Evolutionary conservation across 2,329 filamentous ascomycete genomes (phyloP).

Genomic region (Phialophora tarda): DNA sequence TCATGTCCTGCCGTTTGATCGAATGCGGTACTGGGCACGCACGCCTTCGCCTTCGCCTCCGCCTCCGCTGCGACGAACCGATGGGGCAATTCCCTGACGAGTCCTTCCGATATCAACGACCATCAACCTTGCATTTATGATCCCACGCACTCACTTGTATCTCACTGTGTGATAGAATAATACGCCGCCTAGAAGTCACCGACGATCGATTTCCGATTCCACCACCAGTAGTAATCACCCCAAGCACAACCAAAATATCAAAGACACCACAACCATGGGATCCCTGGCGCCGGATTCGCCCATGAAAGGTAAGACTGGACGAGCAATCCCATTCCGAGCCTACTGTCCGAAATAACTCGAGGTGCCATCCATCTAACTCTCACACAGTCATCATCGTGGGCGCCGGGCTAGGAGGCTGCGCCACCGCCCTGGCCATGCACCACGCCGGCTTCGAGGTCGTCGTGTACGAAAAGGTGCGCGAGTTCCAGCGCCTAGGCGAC

Average conservation of each 20-base stretch:
- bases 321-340: too few species aligned
- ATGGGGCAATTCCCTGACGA: neutral
- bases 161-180: neutral
- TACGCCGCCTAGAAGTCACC: too few species aligned
- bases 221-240: neutral
- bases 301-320: slow-evolving; percentile 26
- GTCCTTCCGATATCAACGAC: neutral
- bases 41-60: neutral
- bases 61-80: neutral
- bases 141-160: neutral
- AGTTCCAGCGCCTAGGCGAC: slow-evolving; percentile 55
- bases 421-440: slow-evolving; percentile 67
- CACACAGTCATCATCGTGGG: slow-evolving; percentile 34
- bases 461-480: slow-evolving; percentile 57
- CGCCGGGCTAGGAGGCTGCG: slow-evolving; percentile 65
- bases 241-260: neutral
- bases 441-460: slow-evolving; percentile 65
- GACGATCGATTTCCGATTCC: neutral
- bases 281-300: slow-evolving; percentile 28
- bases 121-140: neutral
- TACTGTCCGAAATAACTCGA: neutral
- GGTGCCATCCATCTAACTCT: neutral
- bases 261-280: slow-evolving; percentile 19
- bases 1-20: too few species aligned
- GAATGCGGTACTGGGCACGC: too few species aligned